Conservation (phyloP, 1,284 basidiomycete genomes). For the Cryptococcus sp. region DNA sequence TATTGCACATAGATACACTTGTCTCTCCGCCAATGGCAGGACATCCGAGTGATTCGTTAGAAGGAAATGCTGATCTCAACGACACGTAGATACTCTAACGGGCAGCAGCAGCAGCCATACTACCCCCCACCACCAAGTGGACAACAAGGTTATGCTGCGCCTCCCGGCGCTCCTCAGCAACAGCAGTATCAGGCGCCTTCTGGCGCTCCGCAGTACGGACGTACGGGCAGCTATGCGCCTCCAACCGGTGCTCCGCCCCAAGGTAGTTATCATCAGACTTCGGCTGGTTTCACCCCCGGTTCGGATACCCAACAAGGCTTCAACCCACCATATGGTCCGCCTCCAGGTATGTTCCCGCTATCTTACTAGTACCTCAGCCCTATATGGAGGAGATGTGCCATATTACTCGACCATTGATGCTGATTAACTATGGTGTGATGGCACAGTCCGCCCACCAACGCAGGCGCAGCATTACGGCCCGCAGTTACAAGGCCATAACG, state of each 20-base stretch:
- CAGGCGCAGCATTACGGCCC: constrained; percentile 69
- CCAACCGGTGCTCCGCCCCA: constrained; percentile 29
- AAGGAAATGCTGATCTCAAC: not conserved
- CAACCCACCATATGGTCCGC: constrained; percentile 20
- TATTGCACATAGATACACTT: too few species aligned
- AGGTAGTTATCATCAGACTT: constrained; percentile 29
- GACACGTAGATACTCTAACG: not conserved
- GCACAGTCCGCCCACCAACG: constrained; percentile 38
- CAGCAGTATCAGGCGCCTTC: not conserved
- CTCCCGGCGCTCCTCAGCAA: constrained; percentile 1
- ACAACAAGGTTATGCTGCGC: constrained; percentile 1
- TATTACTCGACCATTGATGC: not conserved
- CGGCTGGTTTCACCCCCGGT: constrained; percentile 28
- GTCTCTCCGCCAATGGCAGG: too few species aligned
- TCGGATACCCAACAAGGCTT: constrained; percentile 11
- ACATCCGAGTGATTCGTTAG: too few species aligned
- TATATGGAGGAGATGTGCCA: too few species aligned
- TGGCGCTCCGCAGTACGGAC: constrained; percentile 1
- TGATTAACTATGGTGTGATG: not conserved
- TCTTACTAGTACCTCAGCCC: not conserved
- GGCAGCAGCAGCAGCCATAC: not conserved
- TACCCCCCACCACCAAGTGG: not conserved
- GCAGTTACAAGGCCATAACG: constrained; percentile 59
- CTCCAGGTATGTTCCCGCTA: constrained; percentile 19
- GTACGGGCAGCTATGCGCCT: constrained; percentile 18